Percentiles rank a stretch among this genome's conserved stretches.
These are phyloP conservation scores for Tephrocybe sp. DNA, from an alignment of 768 basidiomycete species.

Conservation along the genomic window DNA sequence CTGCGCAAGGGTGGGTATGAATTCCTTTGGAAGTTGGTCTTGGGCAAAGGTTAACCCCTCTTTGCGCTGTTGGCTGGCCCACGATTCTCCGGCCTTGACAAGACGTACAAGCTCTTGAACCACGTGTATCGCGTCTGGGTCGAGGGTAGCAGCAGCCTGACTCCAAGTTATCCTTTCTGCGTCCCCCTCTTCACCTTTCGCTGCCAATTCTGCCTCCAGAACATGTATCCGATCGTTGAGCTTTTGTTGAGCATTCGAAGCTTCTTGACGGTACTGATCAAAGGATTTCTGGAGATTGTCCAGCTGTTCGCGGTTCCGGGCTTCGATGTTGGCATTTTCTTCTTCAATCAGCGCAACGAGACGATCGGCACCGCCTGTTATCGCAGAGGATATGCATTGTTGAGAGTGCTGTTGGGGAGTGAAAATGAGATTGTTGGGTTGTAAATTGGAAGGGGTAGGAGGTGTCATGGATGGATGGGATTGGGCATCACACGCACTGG, in stretches of 20 bases:
- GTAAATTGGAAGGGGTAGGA: no score
- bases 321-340: conserved; percentile 2
- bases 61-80: neutral
- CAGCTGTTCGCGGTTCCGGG: conserved; percentile 2
- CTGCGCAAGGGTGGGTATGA: conserved; percentile 8
- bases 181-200: neutral
- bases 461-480: no score
- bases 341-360: conserved; percentile 8
- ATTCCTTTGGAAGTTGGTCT: neutral
- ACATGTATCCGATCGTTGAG: conserved; percentile 5
- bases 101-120: conserved; percentile 1
- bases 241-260: neutral
- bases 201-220: conserved; percentile 9
- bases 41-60: neutral
- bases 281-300: conserved; percentile 5
- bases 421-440: no score
- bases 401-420: no score
- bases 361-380: conserved; percentile 5
- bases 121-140: neutral
- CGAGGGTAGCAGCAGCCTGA: neutral
- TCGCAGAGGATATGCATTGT: neutral
- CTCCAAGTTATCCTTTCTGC: no score
- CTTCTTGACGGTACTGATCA: conserved; percentile 1
- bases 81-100: neutral
- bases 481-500: no score